phyloP scores from a whole-genome alignment of 768 basidiomycete species.

The Hygrophorus pudorinus region DNA sequence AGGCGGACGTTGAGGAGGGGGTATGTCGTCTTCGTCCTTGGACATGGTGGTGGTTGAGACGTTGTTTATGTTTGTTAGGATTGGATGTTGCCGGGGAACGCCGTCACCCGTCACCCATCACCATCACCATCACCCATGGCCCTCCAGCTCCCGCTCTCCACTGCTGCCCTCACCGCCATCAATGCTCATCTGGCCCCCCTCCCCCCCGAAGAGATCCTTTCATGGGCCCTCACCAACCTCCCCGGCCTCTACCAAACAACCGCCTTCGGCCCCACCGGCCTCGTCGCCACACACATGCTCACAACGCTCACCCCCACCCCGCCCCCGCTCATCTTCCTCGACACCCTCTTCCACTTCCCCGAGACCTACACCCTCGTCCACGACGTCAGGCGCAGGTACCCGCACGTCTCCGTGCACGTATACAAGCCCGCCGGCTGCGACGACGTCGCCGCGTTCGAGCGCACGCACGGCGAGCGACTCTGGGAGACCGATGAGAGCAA shows the following conservation, averaged over 20 bases:
- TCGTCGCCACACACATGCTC: conserved; percentile 92
- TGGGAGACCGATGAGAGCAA: conserved; percentile 84
- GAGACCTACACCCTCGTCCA: conserved; percentile 88
- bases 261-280: conserved; percentile 92
- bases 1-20: conserved; percentile 48
- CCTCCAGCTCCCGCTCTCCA: conserved; percentile 45
- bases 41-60: conserved; percentile 11
- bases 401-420: conserved; percentile 58
- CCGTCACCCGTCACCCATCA: no score
- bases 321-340: conserved; percentile 89
- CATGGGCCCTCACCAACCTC: conserved; percentile 75
- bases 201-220: conserved; percentile 74
- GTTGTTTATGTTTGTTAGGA: conserved; percentile 3
- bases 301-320: conserved; percentile 59
- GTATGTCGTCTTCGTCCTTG: conserved; percentile 51
- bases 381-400: conserved; percentile 69
- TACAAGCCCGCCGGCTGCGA: conserved; percentile 71
- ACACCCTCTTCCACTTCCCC: conserved; percentile 92
- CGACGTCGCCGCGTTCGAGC: conserved; percentile 66
- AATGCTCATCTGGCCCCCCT: conserved; percentile 66
- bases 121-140: not conserved
- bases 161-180: conserved; percentile 50
- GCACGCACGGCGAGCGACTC: conserved; percentile 63
- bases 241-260: conserved; percentile 88
- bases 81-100: no score